Conservation (phyloP, 2,329 filamentous ascomycete species). For the Cyphellophora attinorum region DNA sequence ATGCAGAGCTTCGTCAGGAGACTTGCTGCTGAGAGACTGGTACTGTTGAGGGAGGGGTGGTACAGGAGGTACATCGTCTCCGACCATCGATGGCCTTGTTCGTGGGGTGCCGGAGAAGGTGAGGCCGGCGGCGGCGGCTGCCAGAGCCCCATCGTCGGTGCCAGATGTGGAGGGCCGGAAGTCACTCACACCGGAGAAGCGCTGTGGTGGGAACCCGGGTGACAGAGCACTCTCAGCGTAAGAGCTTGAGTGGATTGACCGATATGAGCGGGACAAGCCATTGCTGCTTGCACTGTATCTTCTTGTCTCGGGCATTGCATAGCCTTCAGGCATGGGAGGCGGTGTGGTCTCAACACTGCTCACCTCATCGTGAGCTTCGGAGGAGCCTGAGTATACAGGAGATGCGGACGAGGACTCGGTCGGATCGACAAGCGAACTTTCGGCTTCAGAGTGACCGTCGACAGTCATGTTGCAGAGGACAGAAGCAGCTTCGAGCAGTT, state of each 20-base stretch:
- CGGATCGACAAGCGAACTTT: constrained; percentile 57
- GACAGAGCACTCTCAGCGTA: constrained; percentile 43
- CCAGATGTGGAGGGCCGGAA: constrained; percentile 71
- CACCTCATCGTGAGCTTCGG: constrained; percentile 62
- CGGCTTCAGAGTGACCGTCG: constrained; percentile 55
- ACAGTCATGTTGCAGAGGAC: constrained; percentile 85
- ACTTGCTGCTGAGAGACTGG: constrained; percentile 22
- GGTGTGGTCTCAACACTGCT: constrained; percentile 92
- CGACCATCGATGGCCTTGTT: constrained; percentile 52
- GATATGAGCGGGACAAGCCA: constrained; percentile 66
- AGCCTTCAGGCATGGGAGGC: constrained; percentile 64
- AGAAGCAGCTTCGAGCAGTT: constrained; percentile 92
- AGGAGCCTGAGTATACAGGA: constrained; percentile 70
- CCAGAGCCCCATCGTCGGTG: constrained; percentile 71
- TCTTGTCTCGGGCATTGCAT: constrained; percentile 46
- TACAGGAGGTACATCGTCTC: constrained; percentile 72
- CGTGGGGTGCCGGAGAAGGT: constrained; percentile 80
- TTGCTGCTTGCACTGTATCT: constrained; percentile 44
- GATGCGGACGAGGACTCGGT: constrained; percentile 78
- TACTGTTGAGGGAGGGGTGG: constrained; percentile 62
- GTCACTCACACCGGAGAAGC: constrained; percentile 62
- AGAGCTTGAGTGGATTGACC: constrained; percentile 54
- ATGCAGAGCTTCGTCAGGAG: constrained; percentile 22
- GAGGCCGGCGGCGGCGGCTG: constrained; percentile 82
- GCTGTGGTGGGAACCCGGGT: constrained; percentile 47